These are phyloP conservation scores for Decorospora gaudefroyi DNA, from an alignment of 2,329 filamentous ascomycete species.

Conservation along the genomic window DNA sequence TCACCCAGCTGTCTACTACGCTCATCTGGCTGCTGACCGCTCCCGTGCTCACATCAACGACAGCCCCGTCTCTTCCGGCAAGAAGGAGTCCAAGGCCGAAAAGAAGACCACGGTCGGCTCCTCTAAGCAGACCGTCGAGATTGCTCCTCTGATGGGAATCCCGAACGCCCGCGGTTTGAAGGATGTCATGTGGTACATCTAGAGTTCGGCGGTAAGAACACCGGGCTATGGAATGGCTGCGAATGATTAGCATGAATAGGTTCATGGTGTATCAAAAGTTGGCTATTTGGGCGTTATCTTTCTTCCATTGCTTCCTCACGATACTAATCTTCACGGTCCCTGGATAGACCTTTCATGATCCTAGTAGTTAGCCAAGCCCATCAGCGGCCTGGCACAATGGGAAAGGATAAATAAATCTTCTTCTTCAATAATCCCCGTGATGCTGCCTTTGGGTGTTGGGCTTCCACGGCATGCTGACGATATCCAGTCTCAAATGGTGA, in stretches of 20 bases:
- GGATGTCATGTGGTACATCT: constrained; percentile 58
- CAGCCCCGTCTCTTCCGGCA: constrained; percentile 44
- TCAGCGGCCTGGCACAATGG: constrained; percentile 2
- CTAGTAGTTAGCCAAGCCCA: neutral
- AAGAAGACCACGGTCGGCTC: constrained; percentile 36
- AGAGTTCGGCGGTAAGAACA: constrained; percentile 9
- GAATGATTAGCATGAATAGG: constrained; percentile 1
- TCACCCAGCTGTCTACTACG: constrained; percentile 91
- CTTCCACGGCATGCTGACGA: neutral
- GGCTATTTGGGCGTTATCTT: neutral
- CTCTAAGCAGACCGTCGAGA: constrained; percentile 39
- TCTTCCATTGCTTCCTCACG: neutral
- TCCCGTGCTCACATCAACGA: constrained; percentile 73
- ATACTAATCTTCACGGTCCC: constrained; percentile 2
- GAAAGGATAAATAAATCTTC: neutral
- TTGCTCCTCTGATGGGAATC: constrained; percentile 50
- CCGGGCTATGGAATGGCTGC: constrained; percentile 1
- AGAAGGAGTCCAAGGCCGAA: constrained; percentile 44
- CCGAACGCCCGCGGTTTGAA: constrained; percentile 48
- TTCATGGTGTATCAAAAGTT: constrained; percentile 9
- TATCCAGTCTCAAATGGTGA: neutral
- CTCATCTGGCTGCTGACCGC: constrained; percentile 83
- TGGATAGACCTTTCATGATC: neutral
- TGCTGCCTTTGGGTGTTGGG: neutral
- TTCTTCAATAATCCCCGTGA: no score